These are phyloP conservation scores for Puccinia hordei DNA, from an alignment of 1,284 basidiomycete species.

Conservation along the genomic window DNA sequence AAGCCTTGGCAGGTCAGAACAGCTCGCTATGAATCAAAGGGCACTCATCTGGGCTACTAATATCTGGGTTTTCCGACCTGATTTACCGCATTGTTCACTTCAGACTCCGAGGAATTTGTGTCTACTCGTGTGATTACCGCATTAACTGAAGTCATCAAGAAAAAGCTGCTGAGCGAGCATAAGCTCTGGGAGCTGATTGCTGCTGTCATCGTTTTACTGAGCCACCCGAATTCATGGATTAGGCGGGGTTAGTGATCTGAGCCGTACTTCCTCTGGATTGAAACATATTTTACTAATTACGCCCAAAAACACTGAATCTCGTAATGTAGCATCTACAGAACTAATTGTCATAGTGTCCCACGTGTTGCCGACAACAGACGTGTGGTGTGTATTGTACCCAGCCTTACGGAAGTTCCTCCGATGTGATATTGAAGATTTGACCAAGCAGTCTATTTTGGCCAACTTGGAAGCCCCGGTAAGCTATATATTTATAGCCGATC, in stretches of 20 bases:
- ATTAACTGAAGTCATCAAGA: constrained; percentile 79
- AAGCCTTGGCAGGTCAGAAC: constrained; percentile 77
- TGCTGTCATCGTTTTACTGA: constrained; percentile 80
- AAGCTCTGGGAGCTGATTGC: constrained; percentile 93
- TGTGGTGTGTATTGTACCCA: constrained; percentile 96
- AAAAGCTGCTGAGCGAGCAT: constrained; percentile 84
- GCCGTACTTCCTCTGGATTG: background rate
- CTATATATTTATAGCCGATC: constrained; percentile 29
- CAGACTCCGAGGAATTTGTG: constrained; percentile 92
- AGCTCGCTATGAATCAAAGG: background rate
- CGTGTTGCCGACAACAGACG: constrained; percentile 77
- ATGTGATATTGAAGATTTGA: constrained; percentile 77
- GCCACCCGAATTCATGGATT: constrained; percentile 96
- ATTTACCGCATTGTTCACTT: background rate
- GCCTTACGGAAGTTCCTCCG: constrained; percentile 80
- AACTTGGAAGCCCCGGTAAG: constrained; percentile 77
- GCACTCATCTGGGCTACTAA: constrained; percentile 10
- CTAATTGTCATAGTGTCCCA: constrained; percentile 82
- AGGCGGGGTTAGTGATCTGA: constrained; percentile 69
- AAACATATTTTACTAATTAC: background rate
- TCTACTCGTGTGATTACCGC: constrained; percentile 82
- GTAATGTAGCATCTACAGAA: constrained; percentile 70
- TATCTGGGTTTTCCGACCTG: background rate
- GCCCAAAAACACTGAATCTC: constrained; percentile 15
- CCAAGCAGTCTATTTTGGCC: constrained; percentile 72